Percentiles rank a stretch among this genome's conserved stretches.
Conservation (phyloP, 2,329 filamentous ascomycete species). For the Exserohilum turcica region DNA sequence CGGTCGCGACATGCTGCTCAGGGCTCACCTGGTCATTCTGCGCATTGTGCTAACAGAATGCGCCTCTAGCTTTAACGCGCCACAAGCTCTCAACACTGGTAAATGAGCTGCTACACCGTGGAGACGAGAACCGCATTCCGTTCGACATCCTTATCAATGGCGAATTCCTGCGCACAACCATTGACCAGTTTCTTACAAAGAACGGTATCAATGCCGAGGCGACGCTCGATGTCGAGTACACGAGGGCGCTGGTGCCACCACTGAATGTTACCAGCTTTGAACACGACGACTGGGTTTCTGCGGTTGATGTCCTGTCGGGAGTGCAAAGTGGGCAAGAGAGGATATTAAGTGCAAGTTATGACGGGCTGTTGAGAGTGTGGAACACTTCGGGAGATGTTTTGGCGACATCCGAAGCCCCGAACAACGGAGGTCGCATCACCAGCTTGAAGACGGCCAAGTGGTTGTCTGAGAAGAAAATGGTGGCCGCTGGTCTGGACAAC, state of each 20-base stretch:
- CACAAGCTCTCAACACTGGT: conserved; percentile 63
- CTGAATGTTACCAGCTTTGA: conserved; percentile 89
- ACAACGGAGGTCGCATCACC: conserved; percentile 68
- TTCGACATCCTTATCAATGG: conserved; percentile 97
- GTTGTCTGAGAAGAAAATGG: conserved; percentile 76
- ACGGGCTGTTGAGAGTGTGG: conserved; percentile 88
- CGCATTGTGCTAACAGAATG: conserved; percentile 13
- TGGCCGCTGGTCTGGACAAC: conserved; percentile 81
- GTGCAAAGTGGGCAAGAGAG: conserved; percentile 65
- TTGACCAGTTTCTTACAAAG: conserved; percentile 86
- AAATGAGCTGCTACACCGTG: conserved; percentile 63
- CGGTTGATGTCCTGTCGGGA: conserved; percentile 78
- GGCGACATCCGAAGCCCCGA: conserved; percentile 71
- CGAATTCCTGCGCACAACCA: conserved; percentile 82
- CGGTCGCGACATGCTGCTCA: background rate
- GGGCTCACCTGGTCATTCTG: background rate
- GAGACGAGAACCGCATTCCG: conserved; percentile 68
- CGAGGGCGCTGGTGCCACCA: conserved; percentile 87
- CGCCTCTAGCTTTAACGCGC: conserved; percentile 34
- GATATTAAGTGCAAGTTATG: conserved; percentile 91
- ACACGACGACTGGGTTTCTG: conserved; percentile 96
- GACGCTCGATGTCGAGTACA: conserved; percentile 87
- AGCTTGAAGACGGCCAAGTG: conserved; percentile 83
- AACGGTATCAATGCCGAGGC: conserved; percentile 90
- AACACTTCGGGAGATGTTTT: conserved; percentile 82